These are phyloP conservation scores for Vaccinium vitisidaea DNA, from an alignment of 148 eudicot genomes.

Conservation along the genomic window DNA sequence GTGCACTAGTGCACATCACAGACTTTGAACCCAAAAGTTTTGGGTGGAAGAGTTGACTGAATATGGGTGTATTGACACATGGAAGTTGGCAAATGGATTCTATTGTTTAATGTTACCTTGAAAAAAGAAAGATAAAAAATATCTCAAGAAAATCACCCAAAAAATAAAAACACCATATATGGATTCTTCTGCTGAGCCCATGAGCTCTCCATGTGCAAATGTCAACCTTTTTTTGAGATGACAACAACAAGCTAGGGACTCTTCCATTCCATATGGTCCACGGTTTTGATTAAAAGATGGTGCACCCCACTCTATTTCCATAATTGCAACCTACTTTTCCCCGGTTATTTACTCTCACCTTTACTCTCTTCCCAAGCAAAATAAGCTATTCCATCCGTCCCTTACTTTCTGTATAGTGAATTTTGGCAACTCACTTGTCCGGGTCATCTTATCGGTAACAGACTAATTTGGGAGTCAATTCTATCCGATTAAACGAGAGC, in stretches of 20 bases:
- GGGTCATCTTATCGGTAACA: too few relatives aligned
- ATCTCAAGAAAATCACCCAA: neutral
- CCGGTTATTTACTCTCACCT: slow-evolving; percentile 2
- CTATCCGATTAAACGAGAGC: too few relatives aligned
- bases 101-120: neutral
- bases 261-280: slow-evolving; percentile 10
- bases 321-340: slow-evolving; percentile 15
- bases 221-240: slow-evolving; percentile 16
- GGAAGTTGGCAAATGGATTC: neutral
- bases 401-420: too few relatives aligned
- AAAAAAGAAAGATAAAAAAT: neutral
- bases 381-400: neutral
- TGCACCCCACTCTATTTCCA: slow-evolving; percentile 17
- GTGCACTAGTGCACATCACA: too few relatives aligned
- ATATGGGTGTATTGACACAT: neutral
- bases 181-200: slow-evolving; percentile 8
- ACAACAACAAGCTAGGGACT: slow-evolving; percentile 16
- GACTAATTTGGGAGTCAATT: too few relatives aligned
- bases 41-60: neutral
- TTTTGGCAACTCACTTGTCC: too few relatives aligned
- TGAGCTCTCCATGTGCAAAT: slow-evolving; percentile 29
- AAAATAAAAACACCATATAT: neutral
- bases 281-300: neutral
- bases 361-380: slow-evolving; percentile 15
- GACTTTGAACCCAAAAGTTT: too few relatives aligned